Conservation (phyloP, 495 filamentous ascomycete genomes). For the Aspergillus wentii region DNA sequence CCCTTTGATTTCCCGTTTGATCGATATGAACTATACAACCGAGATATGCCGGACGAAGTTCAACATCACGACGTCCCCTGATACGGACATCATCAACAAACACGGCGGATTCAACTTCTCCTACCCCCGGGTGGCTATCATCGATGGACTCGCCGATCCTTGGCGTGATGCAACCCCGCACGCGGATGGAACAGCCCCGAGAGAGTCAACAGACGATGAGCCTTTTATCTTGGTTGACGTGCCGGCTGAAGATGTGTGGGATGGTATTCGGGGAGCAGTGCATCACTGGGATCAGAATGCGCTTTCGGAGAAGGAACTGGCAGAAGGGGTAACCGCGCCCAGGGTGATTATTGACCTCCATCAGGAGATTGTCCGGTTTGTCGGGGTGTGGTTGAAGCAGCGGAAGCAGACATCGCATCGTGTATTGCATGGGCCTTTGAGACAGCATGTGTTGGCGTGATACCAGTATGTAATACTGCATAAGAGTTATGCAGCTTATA, state of each 20-base stretch:
- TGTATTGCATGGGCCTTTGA: not conserved
- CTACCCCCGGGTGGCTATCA: constrained; percentile 59
- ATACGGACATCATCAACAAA: constrained; percentile 57
- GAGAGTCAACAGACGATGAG: constrained; percentile 50
- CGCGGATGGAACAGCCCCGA: constrained; percentile 37
- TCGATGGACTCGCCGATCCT: constrained; percentile 66
- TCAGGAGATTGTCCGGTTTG: constrained; percentile 50
- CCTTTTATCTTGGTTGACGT: constrained; percentile 58
- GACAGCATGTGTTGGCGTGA: not conserved
- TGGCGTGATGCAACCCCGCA: constrained; percentile 66
- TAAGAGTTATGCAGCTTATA: no score
- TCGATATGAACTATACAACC: constrained; percentile 50
- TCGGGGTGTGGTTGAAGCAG: constrained; percentile 61
- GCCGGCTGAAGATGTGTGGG: constrained; percentile 13
- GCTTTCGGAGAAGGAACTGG: constrained; percentile 55
- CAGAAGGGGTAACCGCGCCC: constrained; percentile 44
- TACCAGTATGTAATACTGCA: no score
- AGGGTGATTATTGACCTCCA: constrained; percentile 49
- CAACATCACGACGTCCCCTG: constrained; percentile 53
- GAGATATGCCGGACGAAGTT: constrained; percentile 55
- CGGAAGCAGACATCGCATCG: constrained; percentile 26
- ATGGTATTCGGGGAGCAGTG: constrained; percentile 39
- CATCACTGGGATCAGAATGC: constrained; percentile 76
- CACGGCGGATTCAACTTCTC: constrained; percentile 63
- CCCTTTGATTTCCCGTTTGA: constrained; percentile 60